Evolutionary conservation across 2,329 filamentous ascomycete genomes (phyloP).

Genomic region (Cladophialophora bantiana): DNA sequence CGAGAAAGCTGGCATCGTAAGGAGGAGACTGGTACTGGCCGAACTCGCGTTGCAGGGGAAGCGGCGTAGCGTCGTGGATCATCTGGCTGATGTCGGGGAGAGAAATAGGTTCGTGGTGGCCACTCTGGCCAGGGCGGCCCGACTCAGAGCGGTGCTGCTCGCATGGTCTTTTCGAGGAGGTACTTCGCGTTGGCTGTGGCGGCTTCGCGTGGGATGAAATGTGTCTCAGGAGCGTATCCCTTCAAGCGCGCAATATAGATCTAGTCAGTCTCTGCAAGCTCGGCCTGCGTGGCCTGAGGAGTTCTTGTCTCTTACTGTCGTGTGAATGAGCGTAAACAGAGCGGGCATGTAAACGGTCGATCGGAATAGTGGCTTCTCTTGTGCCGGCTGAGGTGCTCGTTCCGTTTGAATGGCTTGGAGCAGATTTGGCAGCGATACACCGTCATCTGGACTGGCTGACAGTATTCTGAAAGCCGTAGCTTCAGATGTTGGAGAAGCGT

Average conservation of each 20-base stretch:
- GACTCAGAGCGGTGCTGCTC: background rate
- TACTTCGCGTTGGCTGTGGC: background rate
- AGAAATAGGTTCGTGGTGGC: background rate
- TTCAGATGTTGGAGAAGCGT: too few species aligned
- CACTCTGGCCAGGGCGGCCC: too few species aligned
- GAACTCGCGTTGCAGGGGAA: background rate
- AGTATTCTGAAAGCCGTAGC: too few species aligned
- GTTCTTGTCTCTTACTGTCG: slow-evolving; percentile 7
- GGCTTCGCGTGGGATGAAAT: slow-evolving; percentile 17
- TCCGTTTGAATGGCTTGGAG: slow-evolving; percentile 15
- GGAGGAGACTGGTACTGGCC: background rate
- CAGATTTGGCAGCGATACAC: slow-evolving; percentile 10
- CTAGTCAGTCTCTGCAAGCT: background rate
- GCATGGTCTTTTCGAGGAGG: background rate
- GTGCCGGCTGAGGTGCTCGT: slow-evolving; percentile 15
- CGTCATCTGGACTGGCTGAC: background rate
- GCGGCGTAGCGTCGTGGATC: background rate
- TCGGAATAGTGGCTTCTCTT: slow-evolving; percentile 11
- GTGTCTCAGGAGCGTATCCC: slow-evolving; percentile 14
- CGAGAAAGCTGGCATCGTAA: background rate
- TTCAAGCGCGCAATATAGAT: background rate
- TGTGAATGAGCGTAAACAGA: slow-evolving; percentile 15
- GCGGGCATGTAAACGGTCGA: slow-evolving; percentile 18
- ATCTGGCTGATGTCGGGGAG: background rate
- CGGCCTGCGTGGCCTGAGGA: too few species aligned